phyloP scores from a whole-genome alignment of 352 stramenopile genomes.

The Pythium rishiriense region DNA sequence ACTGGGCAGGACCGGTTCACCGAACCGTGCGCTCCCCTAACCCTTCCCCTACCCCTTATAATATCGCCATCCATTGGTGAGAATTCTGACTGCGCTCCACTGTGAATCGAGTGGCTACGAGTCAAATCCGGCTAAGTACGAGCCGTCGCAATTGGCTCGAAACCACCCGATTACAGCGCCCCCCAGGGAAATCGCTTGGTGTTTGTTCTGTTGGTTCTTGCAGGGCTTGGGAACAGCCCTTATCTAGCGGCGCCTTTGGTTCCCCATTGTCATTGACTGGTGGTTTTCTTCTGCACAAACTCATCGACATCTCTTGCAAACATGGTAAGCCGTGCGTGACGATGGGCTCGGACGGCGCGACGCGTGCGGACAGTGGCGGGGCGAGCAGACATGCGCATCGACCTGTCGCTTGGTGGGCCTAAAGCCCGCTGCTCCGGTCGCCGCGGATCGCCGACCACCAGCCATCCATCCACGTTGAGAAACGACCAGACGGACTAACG shows the following conservation, averaged over 20 bases:
- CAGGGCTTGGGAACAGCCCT: slow-evolving; percentile 9
- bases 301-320: slow-evolving; percentile 86
- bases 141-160: slow-evolving; percentile 26
- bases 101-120: slow-evolving; percentile 29
- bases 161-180: slow-evolving; percentile 22
- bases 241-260: slow-evolving; percentile 25
- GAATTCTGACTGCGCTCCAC: slow-evolving; percentile 17
- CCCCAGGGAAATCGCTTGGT: slow-evolving; percentile 10
- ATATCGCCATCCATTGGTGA: slow-evolving; percentile 4
- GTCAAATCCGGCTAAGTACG: slow-evolving; percentile 29
- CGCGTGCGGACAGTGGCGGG: not conserved
- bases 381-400: not conserved
- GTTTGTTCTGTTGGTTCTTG: slow-evolving; percentile 13
- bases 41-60: slow-evolving; percentile 19
- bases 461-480: too few relatives aligned
- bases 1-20: slow-evolving; percentile 18
- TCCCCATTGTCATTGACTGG: slow-evolving; percentile 41
- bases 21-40: slow-evolving; percentile 18
- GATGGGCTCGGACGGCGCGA: not conserved
- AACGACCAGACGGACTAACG: slow-evolving; percentile 3
- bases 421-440: too few relatives aligned
- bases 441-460: too few relatives aligned
- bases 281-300: slow-evolving; percentile 71
- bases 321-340: slow-evolving; percentile 41
- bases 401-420: not conserved